Conservation (phyloP, 192 early-diverging fungal species). For the Dissophora ornata region DNA sequence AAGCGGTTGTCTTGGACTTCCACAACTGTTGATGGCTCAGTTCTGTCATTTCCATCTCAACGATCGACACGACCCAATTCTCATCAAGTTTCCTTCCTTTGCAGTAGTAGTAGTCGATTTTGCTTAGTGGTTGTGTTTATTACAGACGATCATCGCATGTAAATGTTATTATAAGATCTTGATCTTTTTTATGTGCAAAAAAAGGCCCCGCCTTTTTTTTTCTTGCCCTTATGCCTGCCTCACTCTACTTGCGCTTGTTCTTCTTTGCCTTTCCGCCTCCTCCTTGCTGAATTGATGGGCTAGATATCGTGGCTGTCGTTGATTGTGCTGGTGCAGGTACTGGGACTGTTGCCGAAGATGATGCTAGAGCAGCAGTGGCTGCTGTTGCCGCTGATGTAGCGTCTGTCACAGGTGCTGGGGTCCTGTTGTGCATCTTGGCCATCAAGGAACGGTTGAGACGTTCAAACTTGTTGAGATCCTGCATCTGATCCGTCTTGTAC, state of each 20-base stretch:
- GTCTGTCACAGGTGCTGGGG: constrained; percentile 24
- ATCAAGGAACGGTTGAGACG: constrained; percentile 72
- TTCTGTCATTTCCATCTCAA: no score
- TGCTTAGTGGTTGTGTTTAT: no score
- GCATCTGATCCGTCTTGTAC: constrained; percentile 74
- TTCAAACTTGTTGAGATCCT: constrained; percentile 80
- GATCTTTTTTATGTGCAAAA: no score
- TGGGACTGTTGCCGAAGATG: constrained; percentile 9
- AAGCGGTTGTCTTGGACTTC: no score
- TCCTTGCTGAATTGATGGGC: constrained; percentile 42
- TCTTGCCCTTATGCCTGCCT: background rate
- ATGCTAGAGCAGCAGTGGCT: constrained; percentile 3
- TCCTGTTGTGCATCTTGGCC: constrained; percentile 75
- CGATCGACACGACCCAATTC: no score
- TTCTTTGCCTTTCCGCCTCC: constrained; percentile 53
- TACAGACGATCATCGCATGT: no score
- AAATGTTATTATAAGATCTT: no score
- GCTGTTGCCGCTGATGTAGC: constrained; percentile 16
- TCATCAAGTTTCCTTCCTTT: no score
- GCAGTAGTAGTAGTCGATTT: background rate
- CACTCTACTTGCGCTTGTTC: constrained; percentile 44
- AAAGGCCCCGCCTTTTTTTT: background rate
- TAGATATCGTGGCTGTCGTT: constrained; percentile 45
- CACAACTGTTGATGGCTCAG: no score
- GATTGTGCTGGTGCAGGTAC: constrained; percentile 23